These are phyloP conservation scores for Cyclotella atomus DNA, from an alignment of 108 stramenopile species.

Conservation along the genomic window DNA sequence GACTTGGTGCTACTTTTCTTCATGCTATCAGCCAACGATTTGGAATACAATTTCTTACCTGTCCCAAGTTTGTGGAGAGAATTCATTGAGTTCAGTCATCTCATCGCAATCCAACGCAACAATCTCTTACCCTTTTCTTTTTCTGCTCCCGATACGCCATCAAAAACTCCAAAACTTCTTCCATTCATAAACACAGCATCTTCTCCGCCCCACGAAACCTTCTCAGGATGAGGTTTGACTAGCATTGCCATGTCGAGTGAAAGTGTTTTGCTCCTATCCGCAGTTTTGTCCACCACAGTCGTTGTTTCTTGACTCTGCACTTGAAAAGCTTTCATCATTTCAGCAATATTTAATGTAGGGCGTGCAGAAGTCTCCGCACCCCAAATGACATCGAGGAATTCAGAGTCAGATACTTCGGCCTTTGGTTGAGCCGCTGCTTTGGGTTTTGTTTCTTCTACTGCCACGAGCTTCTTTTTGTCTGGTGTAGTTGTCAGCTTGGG, in stretches of 20 bases:
- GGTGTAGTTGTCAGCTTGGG: constrained; percentile 14
- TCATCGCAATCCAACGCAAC: too few species aligned
- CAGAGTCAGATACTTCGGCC: constrained; percentile 42
- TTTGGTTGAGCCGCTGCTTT: constrained; percentile 12
- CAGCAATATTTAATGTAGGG: constrained; percentile 45
- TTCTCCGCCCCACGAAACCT: constrained; percentile 88
- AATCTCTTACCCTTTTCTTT: constrained; percentile 76
- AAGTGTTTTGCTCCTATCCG: constrained; percentile 29
- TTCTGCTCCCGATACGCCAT: constrained; percentile 87
- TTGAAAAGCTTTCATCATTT: constrained; percentile 55
- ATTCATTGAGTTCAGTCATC: too few species aligned
- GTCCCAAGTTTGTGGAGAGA: too few species aligned
- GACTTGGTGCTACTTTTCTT: constrained; percentile 45
- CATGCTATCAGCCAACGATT: constrained; percentile 67
- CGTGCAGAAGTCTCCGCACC: constrained; percentile 47
- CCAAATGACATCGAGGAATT: constrained; percentile 49
- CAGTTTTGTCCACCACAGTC: constrained; percentile 11
- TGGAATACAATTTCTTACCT: constrained; percentile 82
- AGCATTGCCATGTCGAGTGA: constrained; percentile 59
- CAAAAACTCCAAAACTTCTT: constrained; percentile 86
- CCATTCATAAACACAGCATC: constrained; percentile 80
- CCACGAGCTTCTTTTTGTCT: constrained; percentile 20
- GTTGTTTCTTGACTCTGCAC: constrained; percentile 29
- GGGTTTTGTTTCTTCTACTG: neutral
- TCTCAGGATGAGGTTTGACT: constrained; percentile 82